A percentile compares a stretch with the other conserved stretches of the same genome.
Conservation (phyloP, 441 rosid species). For the Omphalea diandra region DNA sequence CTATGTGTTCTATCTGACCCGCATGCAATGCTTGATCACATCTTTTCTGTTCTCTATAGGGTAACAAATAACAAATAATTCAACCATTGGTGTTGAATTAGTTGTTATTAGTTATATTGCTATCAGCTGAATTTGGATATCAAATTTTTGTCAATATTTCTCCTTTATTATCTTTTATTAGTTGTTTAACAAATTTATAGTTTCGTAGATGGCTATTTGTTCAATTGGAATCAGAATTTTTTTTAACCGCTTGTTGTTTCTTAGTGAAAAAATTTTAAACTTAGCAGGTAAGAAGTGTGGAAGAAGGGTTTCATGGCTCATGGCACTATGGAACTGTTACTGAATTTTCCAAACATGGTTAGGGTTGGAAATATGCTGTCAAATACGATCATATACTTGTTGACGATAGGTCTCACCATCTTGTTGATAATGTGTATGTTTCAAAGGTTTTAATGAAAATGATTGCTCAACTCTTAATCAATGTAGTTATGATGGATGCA, state of each 20-base stretch:
- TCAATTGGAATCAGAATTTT: too few species aligned
- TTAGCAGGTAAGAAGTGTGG: constrained; percentile 61
- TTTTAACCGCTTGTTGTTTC: neutral
- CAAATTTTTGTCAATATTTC: neutral
- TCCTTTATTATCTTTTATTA: neutral
- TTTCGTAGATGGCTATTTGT: neutral
- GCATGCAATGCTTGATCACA: constrained; percentile 22
- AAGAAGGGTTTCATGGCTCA: constrained; percentile 69
- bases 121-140: neutral
- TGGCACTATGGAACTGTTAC: constrained; percentile 64
- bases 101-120: neutral
- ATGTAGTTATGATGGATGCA: constrained; percentile 34
- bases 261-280: neutral
- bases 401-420: constrained; percentile 37
- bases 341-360: constrained; percentile 13
- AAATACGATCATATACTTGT: constrained; percentile 52
- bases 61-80: neutral
- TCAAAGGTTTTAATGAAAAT: constrained; percentile 33
- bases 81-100: neutral
- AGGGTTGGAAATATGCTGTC: constrained; percentile 44
- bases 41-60: neutral
- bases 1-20: neutral
- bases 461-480: constrained; percentile 13
- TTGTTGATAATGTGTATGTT: constrained; percentile 42
- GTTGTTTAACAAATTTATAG: too few species aligned